Percentiles rank a stretch among this genome's conserved stretches.
phyloP scores from a whole-genome alignment of 192 early-diverging fungal species.

The Backusella parvicylindrica region DNA sequence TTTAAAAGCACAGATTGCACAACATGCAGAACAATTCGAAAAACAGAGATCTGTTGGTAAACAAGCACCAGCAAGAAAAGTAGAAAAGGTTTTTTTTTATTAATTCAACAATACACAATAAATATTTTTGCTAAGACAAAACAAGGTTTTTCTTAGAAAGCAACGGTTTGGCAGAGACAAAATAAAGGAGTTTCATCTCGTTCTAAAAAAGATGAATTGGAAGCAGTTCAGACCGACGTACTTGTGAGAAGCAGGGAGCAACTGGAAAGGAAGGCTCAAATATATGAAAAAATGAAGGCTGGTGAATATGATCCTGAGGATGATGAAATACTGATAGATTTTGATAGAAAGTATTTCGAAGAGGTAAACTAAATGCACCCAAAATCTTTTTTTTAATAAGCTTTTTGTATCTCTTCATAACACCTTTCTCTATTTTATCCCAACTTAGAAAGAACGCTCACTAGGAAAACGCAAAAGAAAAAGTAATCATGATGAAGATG shows the following conservation, averaged over 20 bases:
- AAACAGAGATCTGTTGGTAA: conserved; percentile 3
- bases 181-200: conserved; percentile 50
- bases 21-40: conserved; percentile 15
- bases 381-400: too few species aligned
- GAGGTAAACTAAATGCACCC: conserved; percentile 9
- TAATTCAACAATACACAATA: background rate
- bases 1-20: conserved; percentile 16
- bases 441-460: conserved; percentile 1
- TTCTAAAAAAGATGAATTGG: conserved; percentile 25
- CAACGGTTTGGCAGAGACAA: conserved; percentile 44
- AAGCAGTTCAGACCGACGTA: conserved; percentile 21
- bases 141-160: conserved; percentile 32
- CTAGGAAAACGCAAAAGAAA: background rate
- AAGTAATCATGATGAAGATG: background rate
- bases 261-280: conserved; percentile 58
- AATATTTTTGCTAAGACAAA: background rate
- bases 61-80: conserved; percentile 3
- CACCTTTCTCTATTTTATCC: background rate
- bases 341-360: conserved; percentile 42
- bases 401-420: too few species aligned
- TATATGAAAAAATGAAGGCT: conserved; percentile 46
- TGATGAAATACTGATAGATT: conserved; percentile 54
- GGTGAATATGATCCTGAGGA: conserved; percentile 7
- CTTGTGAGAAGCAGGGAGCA: conserved; percentile 40
- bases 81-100: conserved; percentile 2